These are phyloP conservation scores for Colletotrichum sojae DNA, from an alignment of 2,329 filamentous ascomycete species.

Conservation along the genomic window DNA sequence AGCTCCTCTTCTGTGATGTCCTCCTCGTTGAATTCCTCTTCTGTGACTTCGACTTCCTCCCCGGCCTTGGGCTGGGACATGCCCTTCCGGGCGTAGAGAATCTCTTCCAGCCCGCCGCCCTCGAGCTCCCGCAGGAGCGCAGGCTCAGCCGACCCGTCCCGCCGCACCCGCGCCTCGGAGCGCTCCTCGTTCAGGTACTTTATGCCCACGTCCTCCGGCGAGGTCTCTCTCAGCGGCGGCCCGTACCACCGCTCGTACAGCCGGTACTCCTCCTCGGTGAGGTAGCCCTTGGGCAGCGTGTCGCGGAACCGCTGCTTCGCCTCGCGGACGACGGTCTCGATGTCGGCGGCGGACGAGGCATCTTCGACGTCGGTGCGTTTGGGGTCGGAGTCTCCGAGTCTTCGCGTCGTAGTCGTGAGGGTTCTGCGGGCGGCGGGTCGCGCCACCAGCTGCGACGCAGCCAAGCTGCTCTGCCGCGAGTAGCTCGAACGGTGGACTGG, in stretches of 20 bases:
- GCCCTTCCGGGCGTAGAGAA: slow-evolving; percentile 59
- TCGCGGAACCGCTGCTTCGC: slow-evolving; percentile 84
- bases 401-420: slow-evolving; percentile 4
- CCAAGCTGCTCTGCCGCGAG: slow-evolving; percentile 18
- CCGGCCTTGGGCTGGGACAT: neutral
- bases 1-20: slow-evolving; percentile 10
- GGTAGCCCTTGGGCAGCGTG: slow-evolving; percentile 78
- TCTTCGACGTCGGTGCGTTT: slow-evolving; percentile 42
- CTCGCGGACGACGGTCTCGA: slow-evolving; percentile 77
- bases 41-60: neutral
- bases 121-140: slow-evolving; percentile 68
- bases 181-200: slow-evolving; percentile 46
- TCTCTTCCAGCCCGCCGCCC: slow-evolving; percentile 73
- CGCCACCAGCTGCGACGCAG: slow-evolving; percentile 13
- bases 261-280: slow-evolving; percentile 78
- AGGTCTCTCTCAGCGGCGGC: slow-evolving; percentile 75
- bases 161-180: neutral
- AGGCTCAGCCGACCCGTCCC: slow-evolving; percentile 36
- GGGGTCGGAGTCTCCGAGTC: neutral
- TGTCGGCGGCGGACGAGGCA: slow-evolving; percentile 49
- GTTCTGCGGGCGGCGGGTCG: slow-evolving; percentile 18
- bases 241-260: slow-evolving; percentile 89
- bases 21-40: neutral
- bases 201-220: slow-evolving; percentile 71
- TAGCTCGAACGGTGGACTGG: neutral